Evolutionary conservation across 306 rosid genomes (phyloP), one percentile per base, ranked within the genome.

Genomic region (Lathyrus tuberosus): DNA sequence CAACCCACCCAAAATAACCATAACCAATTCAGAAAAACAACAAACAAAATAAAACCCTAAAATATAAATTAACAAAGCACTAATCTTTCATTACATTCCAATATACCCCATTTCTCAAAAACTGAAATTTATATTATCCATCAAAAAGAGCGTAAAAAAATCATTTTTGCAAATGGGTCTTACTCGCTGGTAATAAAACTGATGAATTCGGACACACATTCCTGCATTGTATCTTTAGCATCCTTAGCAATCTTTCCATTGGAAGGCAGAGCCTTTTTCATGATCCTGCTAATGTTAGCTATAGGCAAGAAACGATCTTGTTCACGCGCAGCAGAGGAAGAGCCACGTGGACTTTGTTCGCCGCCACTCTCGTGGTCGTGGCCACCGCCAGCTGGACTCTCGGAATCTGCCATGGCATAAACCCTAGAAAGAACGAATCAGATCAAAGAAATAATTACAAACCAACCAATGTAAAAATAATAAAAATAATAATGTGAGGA

Each of bases 121-220:
- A 20, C 10, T 38, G 1, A 33, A 53, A 37, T 13, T 10, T 9
- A 41, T 16, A 44, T 59, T 6, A 57, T 6, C 17, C 15, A 13
- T 57, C 0, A 8, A 40, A 11, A 16, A 57, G 14, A 8, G 2
- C 7, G 5, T 17, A 43, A 3, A 37, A 1, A 20, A 65, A 35
- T 0, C 5, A 24, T 66, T 66, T 66, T 2, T 5, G 46, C 12
- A 8, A 13, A 17, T 0, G 4, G 5, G 26, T 22, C 83, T 16
- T 14, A 89, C 97, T 92, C 97, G 97, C 97, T 89, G 62, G 97
- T 92, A 76, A 92, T 79, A 81, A 92, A 92, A 59, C 96, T 92
- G 73, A 92, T 92, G 78, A 92, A 92, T 67, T 92, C 97, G 5
- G 96, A 89, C 59, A 92, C 95, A 66, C 96, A 92, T 74, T 92